phyloP scores from a whole-genome alignment of 371 early-diverging fungal genomes.

The Conidiobolus incongruus region DNA sequence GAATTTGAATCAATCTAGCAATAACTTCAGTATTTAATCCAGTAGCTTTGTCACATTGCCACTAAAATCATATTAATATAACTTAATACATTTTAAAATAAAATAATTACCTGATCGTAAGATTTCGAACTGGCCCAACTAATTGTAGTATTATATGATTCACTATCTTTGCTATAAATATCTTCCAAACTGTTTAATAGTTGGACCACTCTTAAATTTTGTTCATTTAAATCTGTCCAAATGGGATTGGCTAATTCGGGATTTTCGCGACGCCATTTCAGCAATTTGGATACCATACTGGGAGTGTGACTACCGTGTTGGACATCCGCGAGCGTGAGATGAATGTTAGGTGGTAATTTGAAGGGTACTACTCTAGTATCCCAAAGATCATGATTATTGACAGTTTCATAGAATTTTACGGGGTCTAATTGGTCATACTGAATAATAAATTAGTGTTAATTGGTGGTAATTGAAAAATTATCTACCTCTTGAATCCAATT shows the following conservation, averaged over 20 bases:
- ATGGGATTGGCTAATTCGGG: slow-evolving; percentile 13
- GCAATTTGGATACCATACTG: slow-evolving; percentile 65
- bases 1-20: not conserved
- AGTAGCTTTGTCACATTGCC: not conserved
- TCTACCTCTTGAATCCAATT: no score
- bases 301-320: slow-evolving; percentile 86
- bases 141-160: not conserved
- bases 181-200: not conserved
- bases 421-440: no score
- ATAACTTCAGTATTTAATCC: not conserved
- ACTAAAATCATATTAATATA: not conserved
- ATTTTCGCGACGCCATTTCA: slow-evolving; percentile 53
- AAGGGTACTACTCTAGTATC: slow-evolving; percentile 39
- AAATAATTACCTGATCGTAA: not conserved
- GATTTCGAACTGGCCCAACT: not conserved
- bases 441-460: no score
- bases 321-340: slow-evolving; percentile 72
- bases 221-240: not conserved
- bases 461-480: no score
- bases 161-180: not conserved
- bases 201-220: not conserved
- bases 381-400: slow-evolving; percentile 26
- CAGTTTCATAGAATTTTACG: no score
- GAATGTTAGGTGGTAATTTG: slow-evolving; percentile 42
- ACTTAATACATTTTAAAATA: not conserved